These are phyloP conservation scores for Penicillium sp. DNA, from an alignment of 2,329 filamentous ascomycete genomes.

Conservation along the genomic window DNA sequence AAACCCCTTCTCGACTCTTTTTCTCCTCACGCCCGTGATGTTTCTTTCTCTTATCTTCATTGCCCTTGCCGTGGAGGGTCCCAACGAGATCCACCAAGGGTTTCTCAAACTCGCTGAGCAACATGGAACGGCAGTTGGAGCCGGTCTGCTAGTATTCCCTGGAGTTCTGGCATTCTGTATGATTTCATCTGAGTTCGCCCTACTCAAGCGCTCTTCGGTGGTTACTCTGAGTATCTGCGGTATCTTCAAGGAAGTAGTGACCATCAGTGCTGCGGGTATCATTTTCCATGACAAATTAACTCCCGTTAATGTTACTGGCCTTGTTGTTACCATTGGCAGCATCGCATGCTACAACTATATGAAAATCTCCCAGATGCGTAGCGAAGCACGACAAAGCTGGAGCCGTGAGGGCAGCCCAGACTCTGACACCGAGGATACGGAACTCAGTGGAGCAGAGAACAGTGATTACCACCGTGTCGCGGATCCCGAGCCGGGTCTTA, in stretches of 20 bases:
- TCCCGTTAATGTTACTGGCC: slow-evolving; percentile 79
- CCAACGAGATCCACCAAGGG: slow-evolving; percentile 66
- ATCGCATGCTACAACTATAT: slow-evolving; percentile 93
- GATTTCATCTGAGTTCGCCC: slow-evolving; percentile 93
- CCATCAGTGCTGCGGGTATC: slow-evolving; percentile 82
- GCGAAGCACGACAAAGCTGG: slow-evolving; percentile 60
- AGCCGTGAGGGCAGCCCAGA: slow-evolving; percentile 25
- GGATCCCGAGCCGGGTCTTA: slow-evolving; percentile 24
- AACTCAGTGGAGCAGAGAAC: slow-evolving; percentile 22
- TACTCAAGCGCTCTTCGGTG: slow-evolving; percentile 91
- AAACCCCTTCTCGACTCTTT: slow-evolving; percentile 95
- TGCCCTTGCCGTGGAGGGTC: slow-evolving; percentile 82
- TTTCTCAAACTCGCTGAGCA: slow-evolving; percentile 63
- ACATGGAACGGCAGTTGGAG: slow-evolving; percentile 67
- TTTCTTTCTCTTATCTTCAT: slow-evolving; percentile 79
- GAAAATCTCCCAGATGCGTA: slow-evolving; percentile 86
- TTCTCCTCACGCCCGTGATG: slow-evolving; percentile 97
- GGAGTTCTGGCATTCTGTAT: slow-evolving; percentile 91
- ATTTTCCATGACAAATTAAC: slow-evolving; percentile 90
- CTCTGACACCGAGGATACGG: slow-evolving; percentile 30
- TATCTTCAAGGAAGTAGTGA: slow-evolving; percentile 98
- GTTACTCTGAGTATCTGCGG: slow-evolving; percentile 95
- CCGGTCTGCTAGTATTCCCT: slow-evolving; percentile 81
- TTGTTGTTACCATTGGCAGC: slow-evolving; percentile 83
- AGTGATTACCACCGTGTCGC: slow-evolving; percentile 29